Evolutionary conservation across 164 flowering plant genomes (phyloP), one percentile per base, ranked within the genome.

Genomic region (Saururus chinensis): DNA sequence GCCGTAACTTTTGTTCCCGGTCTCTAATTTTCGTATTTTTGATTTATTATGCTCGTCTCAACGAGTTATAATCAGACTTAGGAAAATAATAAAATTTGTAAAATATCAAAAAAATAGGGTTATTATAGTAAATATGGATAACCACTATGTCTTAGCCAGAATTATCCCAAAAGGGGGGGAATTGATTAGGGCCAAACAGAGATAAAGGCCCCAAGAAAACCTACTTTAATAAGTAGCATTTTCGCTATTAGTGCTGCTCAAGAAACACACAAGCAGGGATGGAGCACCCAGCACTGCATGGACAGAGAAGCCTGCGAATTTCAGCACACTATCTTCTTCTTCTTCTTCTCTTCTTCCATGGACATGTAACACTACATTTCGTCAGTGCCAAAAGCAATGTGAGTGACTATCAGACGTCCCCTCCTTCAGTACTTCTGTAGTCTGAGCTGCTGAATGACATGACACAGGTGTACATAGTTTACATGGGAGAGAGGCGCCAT

Each of bases 401-500:
- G 13, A 53, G 56, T 53, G 19, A 9, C 56, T 19, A 9, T 23
- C 56, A 20, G 23, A 53, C 37, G 2, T n/a, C 19, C 6, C 56
- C 12, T 20, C 13, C 20, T 19, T 20, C 17, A 12, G 7, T 7
- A 12, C 11, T 45, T 53, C 19, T 30, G 37, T 53, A 4, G 23
- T 19, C 56, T 9, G 22, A 20, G 22, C 12, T 23, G 10, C 22
- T 20, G 25, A 13, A 53, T 42, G 49, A 42, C 49, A 10, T 42
- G 12, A 42, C 59, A 16, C 68, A 68, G 71, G 71, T 72, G 9
- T 55, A 72, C 66, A 78, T 82, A 16, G 77, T 78, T 26, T 82
- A 79, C 60, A 48, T 80, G 65, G 84, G 82, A 51, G 74, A 70
- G 61, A 80, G 26, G 66, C 56, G 17, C 60, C 77, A 76, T 17